These are phyloP conservation scores for Knufia fluminis DNA, from an alignment of 2,329 filamentous ascomycete species.

Conservation along the genomic window DNA sequence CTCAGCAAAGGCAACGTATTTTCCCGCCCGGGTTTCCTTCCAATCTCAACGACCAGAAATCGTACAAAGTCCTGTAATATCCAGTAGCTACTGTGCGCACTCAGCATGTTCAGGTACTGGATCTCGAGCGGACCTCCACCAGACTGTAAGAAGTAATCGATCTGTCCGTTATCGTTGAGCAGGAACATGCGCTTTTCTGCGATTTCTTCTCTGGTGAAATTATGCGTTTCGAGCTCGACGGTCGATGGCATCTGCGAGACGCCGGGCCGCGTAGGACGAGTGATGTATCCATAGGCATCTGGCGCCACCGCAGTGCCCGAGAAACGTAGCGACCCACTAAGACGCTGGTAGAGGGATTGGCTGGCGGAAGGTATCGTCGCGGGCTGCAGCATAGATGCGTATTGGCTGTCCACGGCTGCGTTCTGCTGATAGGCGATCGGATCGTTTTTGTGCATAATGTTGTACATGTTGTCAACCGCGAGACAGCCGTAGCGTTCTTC, in stretches of 20 bases:
- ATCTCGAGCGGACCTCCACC: constrained; percentile 83
- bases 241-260: constrained; percentile 54
- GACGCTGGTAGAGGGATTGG: constrained; percentile 54
- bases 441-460: constrained; percentile 68
- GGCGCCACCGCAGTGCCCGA: constrained; percentile 54
- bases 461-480: constrained; percentile 93
- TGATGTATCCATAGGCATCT: constrained; percentile 11
- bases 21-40: constrained; percentile 59
- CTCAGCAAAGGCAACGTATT: constrained; percentile 46
- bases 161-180: constrained; percentile 92
- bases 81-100: constrained; percentile 95
- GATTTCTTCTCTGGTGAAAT: constrained; percentile 85
- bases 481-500: constrained; percentile 77
- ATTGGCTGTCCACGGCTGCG: constrained; percentile 72
- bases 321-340: constrained; percentile 54
- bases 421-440: constrained; percentile 90
- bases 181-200: constrained; percentile 80
- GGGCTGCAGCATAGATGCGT: constrained; percentile 65
- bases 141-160: constrained; percentile 80
- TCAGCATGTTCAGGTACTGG: constrained; percentile 94
- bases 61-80: constrained; percentile 76
- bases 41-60: constrained; percentile 81
- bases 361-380: constrained; percentile 70
- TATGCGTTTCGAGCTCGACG: constrained; percentile 90
- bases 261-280: constrained; percentile 42